Conservation (phyloP, 1,284 basidiomycete species). For the Tilletia setariae region DNA sequence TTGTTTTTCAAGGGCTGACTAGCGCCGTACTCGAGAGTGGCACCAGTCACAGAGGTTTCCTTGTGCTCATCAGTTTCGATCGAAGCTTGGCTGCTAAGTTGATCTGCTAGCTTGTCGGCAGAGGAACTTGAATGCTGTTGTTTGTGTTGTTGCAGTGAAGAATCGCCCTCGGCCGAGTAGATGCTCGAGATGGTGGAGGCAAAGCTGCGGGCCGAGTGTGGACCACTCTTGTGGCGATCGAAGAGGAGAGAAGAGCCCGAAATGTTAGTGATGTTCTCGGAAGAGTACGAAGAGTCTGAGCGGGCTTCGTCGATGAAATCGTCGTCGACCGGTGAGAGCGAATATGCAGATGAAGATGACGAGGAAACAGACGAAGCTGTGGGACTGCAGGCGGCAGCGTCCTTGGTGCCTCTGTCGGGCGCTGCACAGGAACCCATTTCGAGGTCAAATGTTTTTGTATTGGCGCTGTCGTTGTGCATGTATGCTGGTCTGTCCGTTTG, state of each 20-base stretch:
- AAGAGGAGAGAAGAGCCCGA: conserved; percentile 1
- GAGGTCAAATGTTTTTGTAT: background rate
- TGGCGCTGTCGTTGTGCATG: background rate
- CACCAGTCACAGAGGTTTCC: too few relatives aligned
- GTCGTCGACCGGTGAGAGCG: conserved; percentile 7
- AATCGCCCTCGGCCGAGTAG: too few relatives aligned
- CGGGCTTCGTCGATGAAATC: background rate
- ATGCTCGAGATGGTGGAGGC: background rate
- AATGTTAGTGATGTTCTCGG: background rate
- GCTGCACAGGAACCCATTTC: background rate
- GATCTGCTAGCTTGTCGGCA: too few relatives aligned
- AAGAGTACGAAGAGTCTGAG: background rate
- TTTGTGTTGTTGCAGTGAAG: too few relatives aligned
- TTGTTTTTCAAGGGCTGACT: too few relatives aligned
- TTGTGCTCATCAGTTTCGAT: too few relatives aligned
- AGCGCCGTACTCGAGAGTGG: too few relatives aligned
- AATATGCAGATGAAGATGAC: conserved; percentile 6
- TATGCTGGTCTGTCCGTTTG: background rate
- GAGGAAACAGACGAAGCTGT: background rate
- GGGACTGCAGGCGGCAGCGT: background rate
- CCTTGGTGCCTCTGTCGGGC: background rate
- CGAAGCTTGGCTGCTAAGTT: too few relatives aligned
- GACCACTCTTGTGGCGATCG: background rate
- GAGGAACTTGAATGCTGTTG: too few relatives aligned
- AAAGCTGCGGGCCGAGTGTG: background rate